Conservation (phyloP, 768 basidiomycete genomes). For the Hygrocybe punicea region DNA sequence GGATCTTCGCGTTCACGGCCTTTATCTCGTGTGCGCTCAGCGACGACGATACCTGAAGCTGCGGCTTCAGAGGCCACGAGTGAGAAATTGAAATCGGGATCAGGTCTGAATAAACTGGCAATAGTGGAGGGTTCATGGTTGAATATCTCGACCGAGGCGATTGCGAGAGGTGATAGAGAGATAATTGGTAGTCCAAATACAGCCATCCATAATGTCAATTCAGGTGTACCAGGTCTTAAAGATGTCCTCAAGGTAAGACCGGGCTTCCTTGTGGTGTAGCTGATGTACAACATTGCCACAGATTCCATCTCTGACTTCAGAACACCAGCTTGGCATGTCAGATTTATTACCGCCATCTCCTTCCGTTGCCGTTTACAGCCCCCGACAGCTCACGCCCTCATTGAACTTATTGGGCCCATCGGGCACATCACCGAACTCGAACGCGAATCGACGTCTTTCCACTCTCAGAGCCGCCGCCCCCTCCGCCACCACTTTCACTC, state of each 20-base stretch:
- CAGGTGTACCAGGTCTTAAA: constrained; percentile 58
- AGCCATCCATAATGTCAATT: constrained; percentile 19
- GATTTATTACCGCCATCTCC: constrained; percentile 78
- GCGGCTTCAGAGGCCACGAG: neutral
- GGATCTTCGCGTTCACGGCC: constrained; percentile 26
- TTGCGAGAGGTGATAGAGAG: constrained; percentile 40
- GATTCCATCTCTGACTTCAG: constrained; percentile 66
- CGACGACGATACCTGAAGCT: constrained; percentile 40
- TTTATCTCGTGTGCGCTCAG: constrained; percentile 41
- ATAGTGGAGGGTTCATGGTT: constrained; percentile 25
- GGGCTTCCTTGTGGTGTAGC: neutral
- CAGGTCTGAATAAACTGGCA: neutral
- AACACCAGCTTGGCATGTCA: constrained; percentile 63
- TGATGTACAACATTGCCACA: constrained; percentile 21
- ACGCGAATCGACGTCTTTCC: constrained; percentile 12
- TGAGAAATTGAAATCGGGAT: neutral
- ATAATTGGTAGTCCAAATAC: constrained; percentile 40
- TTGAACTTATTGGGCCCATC: constrained; percentile 38
- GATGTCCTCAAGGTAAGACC: constrained; percentile 65
- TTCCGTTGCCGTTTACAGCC: constrained; percentile 40
- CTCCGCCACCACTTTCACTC: constrained; percentile 30
- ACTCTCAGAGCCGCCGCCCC: constrained; percentile 19
- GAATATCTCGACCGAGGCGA: constrained; percentile 45
- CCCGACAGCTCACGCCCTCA: constrained; percentile 36
- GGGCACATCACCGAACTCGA: constrained; percentile 13